Evolutionary conservation across 805 yeast species (phyloP).

Genomic region (Metschnikowia drakensbergensis): DNA sequence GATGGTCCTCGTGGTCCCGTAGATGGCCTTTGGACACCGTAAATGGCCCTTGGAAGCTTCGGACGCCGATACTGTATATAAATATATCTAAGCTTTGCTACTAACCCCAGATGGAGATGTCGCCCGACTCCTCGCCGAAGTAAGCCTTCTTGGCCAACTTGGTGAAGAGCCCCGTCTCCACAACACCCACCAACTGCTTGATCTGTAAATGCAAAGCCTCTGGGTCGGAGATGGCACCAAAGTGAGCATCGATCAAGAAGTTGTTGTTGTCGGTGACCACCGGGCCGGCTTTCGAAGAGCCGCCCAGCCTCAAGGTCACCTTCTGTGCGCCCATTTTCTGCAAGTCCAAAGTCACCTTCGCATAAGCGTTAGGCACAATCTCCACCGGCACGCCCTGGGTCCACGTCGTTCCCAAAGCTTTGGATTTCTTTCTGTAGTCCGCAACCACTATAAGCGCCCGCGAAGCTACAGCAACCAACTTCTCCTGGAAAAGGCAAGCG

Average conservation of each 20-base stretch:
- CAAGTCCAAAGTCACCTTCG: slow-evolving; percentile 67
- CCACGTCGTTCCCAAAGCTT: slow-evolving; percentile 77
- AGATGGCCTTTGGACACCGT: background rate
- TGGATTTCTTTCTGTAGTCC: slow-evolving; percentile 81
- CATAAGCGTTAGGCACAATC: slow-evolving; percentile 84
- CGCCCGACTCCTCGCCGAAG: slow-evolving; percentile 83
- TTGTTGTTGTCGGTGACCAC: slow-evolving; percentile 94
- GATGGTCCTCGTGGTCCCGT: background rate
- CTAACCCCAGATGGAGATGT: slow-evolving; percentile 20
- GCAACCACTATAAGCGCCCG: slow-evolving; percentile 82
- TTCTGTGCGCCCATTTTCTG: slow-evolving; percentile 57
- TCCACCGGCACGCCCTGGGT: slow-evolving; percentile 91
- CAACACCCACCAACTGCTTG: slow-evolving; percentile 84
- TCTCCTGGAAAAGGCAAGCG: slow-evolving; percentile 95
- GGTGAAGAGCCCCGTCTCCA: slow-evolving; percentile 89
- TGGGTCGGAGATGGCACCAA: slow-evolving; percentile 65
- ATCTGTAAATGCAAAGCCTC: slow-evolving; percentile 56
- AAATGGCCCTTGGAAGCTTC: background rate
- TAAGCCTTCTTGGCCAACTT: slow-evolving; percentile 74
- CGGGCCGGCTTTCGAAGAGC: slow-evolving; percentile 93
- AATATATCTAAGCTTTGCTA: background rate
- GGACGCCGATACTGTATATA: background rate
- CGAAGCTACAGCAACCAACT: slow-evolving; percentile 82
- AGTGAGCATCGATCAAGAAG: slow-evolving; percentile 88
- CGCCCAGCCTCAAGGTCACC: slow-evolving; percentile 76